Percentiles rank a stretch among this genome's conserved stretches.
phyloP scores from a whole-genome alignment of 2,329 filamentous ascomycete genomes.

The Raffaelea albimanens region DNA sequence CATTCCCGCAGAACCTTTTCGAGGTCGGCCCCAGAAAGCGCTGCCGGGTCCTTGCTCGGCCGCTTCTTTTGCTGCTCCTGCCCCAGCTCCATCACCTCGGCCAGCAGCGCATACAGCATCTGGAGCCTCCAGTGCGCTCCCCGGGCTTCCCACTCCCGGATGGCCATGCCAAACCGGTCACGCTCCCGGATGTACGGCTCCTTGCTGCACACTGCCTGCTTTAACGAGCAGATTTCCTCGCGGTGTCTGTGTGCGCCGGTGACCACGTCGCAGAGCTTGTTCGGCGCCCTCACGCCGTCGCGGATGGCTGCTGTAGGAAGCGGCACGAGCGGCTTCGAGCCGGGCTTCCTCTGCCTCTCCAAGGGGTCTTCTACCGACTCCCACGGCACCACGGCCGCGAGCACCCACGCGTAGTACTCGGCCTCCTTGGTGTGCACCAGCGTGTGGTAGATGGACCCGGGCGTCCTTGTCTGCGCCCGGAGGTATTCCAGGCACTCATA shows the following conservation, averaged over 20 bases:
- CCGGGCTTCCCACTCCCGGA: slow-evolving; percentile 58
- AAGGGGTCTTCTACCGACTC: slow-evolving; percentile 34
- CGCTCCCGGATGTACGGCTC: slow-evolving; percentile 39
- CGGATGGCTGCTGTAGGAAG: slow-evolving; percentile 55
- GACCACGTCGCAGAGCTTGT: slow-evolving; percentile 62
- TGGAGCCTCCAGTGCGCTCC: slow-evolving; percentile 61
- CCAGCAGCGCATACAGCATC: slow-evolving; percentile 56
- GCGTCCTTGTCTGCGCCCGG: slow-evolving; percentile 27
- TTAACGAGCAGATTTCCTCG: slow-evolving; percentile 22
- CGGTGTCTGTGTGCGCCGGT: slow-evolving; percentile 14
- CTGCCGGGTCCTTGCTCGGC: background rate
- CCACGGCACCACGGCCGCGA: slow-evolving; percentile 71
- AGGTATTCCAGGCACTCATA: slow-evolving; percentile 56
- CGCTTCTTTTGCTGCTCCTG: slow-evolving; percentile 8
- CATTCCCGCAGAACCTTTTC: slow-evolving; percentile 38
- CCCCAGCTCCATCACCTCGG: slow-evolving; percentile 40
- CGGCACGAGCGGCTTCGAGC: slow-evolving; percentile 29
- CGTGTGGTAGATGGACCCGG: slow-evolving; percentile 37
- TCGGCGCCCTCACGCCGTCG: slow-evolving; percentile 72
- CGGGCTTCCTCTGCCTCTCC: background rate
- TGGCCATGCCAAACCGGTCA: slow-evolving; percentile 63
- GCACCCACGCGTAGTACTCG: slow-evolving; percentile 64
- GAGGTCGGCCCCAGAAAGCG: slow-evolving; percentile 24
- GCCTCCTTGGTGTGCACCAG: slow-evolving; percentile 57
- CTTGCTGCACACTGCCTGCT: slow-evolving; percentile 38